Conservation (phyloP, 345 rosid species). For the Corymbia maculata region DNA sequence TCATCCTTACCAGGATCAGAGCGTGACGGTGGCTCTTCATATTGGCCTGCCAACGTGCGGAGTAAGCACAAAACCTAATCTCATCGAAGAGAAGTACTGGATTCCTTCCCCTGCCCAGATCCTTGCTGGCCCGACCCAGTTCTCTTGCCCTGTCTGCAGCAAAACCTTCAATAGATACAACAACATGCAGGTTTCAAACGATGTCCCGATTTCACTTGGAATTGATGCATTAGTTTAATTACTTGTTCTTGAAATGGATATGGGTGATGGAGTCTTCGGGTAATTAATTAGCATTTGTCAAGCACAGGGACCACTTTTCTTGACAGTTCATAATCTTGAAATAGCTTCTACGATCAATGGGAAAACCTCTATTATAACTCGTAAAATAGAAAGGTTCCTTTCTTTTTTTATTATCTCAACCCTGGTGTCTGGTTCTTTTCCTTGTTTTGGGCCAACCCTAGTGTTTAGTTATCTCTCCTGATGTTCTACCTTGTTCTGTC, state of each 20-base stretch:
- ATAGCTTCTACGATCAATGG: not conserved
- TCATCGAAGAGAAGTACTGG: conserved; percentile 44
- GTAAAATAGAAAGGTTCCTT: not conserved
- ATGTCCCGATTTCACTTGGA: not conserved
- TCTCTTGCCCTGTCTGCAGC: conserved; percentile 82
- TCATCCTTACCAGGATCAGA: conserved; percentile 13
- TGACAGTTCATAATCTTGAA: not conserved
- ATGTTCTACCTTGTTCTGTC: not conserved
- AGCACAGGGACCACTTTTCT: not conserved
- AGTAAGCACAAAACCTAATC: conserved; percentile 1
- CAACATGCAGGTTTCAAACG: conserved; percentile 69
- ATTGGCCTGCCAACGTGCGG: conserved; percentile 43
- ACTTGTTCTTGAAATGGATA: not conserved
- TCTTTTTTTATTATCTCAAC: not conserved
- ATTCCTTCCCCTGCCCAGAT: conserved; percentile 82
- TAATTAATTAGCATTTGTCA: not conserved
- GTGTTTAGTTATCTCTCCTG: not conserved
- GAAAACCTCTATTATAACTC: not conserved
- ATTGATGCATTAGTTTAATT: not conserved
- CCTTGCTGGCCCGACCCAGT: conserved; percentile 91
- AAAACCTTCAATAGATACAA: conserved; percentile 86
- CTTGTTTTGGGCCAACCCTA: not conserved
- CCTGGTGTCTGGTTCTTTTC: not conserved
- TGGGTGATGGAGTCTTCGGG: not conserved
- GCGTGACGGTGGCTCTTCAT: conserved; percentile 67